Conservation (phyloP, 164 flowering plant species). For the Liquidambar formosana region DNA sequence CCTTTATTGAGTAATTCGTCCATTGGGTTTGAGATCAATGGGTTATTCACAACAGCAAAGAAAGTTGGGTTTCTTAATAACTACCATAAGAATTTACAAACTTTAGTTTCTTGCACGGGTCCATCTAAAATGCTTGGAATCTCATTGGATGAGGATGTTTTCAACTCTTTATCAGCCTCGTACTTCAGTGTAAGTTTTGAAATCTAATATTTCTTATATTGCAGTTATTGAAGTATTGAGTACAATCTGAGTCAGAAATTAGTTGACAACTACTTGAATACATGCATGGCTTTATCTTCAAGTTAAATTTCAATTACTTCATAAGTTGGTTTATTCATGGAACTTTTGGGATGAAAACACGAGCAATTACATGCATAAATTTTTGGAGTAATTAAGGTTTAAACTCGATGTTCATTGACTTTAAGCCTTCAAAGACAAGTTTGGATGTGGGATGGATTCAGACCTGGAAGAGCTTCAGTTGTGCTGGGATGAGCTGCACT, state of each 20-base stretch:
- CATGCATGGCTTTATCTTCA: background rate
- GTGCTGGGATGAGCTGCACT: background rate
- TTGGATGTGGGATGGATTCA: background rate
- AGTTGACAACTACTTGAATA: background rate
- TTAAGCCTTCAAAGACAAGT: background rate
- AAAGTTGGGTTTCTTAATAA: slow-evolving; percentile 10
- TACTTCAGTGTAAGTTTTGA: slow-evolving; percentile 59
- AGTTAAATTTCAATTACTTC: background rate
- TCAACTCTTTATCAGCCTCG: slow-evolving; percentile 61
- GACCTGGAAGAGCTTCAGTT: background rate
- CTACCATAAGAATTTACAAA: slow-evolving; percentile 16
- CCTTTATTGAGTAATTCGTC: slow-evolving; percentile 60
- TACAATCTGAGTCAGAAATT: background rate
- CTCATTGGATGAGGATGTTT: slow-evolving; percentile 68
- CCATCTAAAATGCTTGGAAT: slow-evolving; percentile 72
- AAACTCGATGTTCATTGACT: background rate
- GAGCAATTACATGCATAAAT: too few species aligned
- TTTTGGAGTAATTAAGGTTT: background rate
- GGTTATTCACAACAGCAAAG: slow-evolving; percentile 51
- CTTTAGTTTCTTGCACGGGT: slow-evolving; percentile 33
- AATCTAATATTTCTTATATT: background rate
- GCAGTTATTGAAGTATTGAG: background rate
- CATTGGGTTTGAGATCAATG: slow-evolving; percentile 74
- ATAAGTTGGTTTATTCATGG: background rate
- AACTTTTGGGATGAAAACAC: background rate